These are phyloP conservation scores for Cryptococcus amylolentus DNA, from an alignment of 1,284 basidiomycete genomes.

Conservation along the genomic window DNA sequence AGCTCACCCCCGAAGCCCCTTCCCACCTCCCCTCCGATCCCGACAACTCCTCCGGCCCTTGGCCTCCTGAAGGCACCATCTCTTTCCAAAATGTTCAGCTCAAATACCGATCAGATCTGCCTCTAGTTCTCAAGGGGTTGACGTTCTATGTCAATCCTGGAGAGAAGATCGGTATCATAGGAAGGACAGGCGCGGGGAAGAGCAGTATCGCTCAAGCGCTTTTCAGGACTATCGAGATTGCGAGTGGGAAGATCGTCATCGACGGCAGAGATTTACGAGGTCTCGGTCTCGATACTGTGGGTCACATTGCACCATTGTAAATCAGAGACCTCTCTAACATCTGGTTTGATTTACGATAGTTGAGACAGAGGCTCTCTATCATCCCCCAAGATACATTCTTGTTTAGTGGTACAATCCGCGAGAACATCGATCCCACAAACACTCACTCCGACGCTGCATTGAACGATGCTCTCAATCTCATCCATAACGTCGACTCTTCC, in stretches of 20 bases:
- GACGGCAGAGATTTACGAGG: constrained; percentile 57
- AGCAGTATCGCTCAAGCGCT: constrained; percentile 59
- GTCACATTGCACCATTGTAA: no score
- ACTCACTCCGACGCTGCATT: constrained; percentile 56
- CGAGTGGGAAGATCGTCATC: constrained; percentile 61
- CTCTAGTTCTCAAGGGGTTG: constrained; percentile 39
- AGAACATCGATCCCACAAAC: constrained; percentile 52
- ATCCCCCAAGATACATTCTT: background rate
- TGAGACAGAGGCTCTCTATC: background rate
- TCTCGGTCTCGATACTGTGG: no score
- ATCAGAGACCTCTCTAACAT: no score
- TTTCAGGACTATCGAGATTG: constrained; percentile 64
- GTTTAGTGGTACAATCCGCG: constrained; percentile 4
- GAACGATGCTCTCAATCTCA: constrained; percentile 53
- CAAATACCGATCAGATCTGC: constrained; percentile 37
- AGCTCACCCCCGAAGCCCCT: constrained; percentile 20
- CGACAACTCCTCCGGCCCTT: constrained; percentile 3
- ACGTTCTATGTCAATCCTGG: constrained; percentile 18
- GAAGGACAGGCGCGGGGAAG: constrained; percentile 63
- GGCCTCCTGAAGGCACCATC: constrained; percentile 38
- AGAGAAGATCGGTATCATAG: constrained; percentile 42
- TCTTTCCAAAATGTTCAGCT: constrained; percentile 41
- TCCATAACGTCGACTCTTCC: constrained; percentile 22
- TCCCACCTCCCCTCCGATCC: constrained; percentile 15
- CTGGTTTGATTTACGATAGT: background rate